A percentile compares a stretch with the other conserved stretches of the same genome.
phyloP scores from a whole-genome alignment of 495 filamentous ascomycete species.

The Letharia lupina region DNA sequence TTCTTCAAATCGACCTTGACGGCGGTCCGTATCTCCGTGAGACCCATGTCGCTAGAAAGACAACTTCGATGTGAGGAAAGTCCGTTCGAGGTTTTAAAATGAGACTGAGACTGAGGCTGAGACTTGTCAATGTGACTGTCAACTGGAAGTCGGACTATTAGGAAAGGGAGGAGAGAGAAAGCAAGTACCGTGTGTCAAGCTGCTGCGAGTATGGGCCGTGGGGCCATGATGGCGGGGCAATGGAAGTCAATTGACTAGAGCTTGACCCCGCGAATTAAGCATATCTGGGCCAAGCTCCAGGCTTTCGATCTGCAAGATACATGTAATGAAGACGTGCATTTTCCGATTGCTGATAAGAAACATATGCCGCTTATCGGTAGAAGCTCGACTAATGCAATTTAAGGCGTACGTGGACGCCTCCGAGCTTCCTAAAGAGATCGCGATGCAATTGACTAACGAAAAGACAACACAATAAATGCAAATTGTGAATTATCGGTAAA shows the following conservation, averaged over 20 bases:
- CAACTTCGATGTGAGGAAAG: neutral
- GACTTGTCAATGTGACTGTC: no score
- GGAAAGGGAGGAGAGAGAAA: neutral
- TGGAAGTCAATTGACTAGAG: constrained; percentile 15
- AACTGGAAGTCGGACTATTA: neutral
- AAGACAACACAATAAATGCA: neutral
- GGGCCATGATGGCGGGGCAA: constrained; percentile 9
- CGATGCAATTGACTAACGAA: neutral
- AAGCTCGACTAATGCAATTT: neutral
- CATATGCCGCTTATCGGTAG: constrained; percentile 9
- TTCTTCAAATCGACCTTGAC: constrained; percentile 70
- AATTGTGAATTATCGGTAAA: neutral
- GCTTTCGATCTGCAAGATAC: constrained; percentile 12
- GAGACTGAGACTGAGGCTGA: neutral
- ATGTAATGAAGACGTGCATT: neutral
- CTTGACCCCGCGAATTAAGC: constrained; percentile 12
- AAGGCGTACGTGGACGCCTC: neutral
- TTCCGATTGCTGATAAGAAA: neutral
- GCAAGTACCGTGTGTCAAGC: neutral
- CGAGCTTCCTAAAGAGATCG: constrained; percentile 11
- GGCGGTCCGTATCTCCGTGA: constrained; percentile 59
- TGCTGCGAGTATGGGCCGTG: no score
- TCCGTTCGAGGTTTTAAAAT: neutral
- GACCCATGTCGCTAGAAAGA: constrained; percentile 39
- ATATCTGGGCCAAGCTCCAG: constrained; percentile 4